A percentile compares a stretch with the other conserved stretches of the same genome.
phyloP scores from a whole-genome alignment of 768 basidiomycete genomes.

The Lentinula detonsa region DNA sequence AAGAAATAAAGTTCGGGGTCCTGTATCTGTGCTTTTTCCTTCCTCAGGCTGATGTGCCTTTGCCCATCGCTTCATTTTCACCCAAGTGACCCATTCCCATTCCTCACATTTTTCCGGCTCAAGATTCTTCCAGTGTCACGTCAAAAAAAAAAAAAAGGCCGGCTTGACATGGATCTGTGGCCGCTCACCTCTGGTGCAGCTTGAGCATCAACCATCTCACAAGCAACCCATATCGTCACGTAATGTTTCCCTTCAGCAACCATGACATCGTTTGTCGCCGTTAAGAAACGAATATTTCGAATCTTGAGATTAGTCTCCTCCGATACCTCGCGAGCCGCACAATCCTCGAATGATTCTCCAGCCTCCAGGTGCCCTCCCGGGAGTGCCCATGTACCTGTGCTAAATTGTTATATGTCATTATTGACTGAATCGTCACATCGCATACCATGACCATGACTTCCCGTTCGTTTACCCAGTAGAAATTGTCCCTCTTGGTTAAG shows the following conservation, averaged over 20 bases:
- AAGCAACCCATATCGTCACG: not conserved
- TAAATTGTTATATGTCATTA: not conserved
- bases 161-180: not conserved
- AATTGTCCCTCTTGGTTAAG: not conserved
- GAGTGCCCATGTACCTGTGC: constrained; percentile 1
- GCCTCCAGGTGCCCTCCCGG: constrained; percentile 2
- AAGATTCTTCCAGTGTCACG: not conserved
- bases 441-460: constrained; percentile 2
- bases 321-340: not conserved
- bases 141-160: not conserved
- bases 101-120: not conserved
- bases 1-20: not conserved
- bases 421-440: not conserved
- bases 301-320: constrained; percentile 3
- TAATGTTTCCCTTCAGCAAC: not conserved
- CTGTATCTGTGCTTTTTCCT: not conserved
- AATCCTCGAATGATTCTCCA: constrained; percentile 1
- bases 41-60: not conserved
- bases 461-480: not conserved
- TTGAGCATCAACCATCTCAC: not conserved
- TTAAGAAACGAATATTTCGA: not conserved
- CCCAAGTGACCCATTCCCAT: constrained; percentile 5
- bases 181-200: not conserved
- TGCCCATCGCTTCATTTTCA: not conserved
- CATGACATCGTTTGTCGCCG: constrained; percentile 4